Evolutionary conservation across 495 filamentous ascomycete species (phyloP).

Genomic region (Penicillium canescens): DNA sequence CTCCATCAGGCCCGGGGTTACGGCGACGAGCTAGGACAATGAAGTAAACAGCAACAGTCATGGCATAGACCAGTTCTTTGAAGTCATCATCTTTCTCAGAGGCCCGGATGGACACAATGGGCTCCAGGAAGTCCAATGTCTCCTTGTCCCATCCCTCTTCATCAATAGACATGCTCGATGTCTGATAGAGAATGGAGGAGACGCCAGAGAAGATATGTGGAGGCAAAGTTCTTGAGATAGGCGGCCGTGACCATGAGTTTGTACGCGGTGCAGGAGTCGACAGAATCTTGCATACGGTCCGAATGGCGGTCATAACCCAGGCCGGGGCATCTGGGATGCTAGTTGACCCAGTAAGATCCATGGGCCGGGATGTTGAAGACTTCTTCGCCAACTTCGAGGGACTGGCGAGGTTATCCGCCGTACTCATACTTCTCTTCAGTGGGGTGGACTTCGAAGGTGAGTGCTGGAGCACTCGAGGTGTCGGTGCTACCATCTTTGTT

Average conservation of each 20-base stretch:
- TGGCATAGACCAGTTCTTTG: conserved; percentile 41
- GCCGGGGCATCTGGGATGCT: conserved; percentile 53
- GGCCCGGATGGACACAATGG: conserved; percentile 30
- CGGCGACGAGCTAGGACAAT: conserved; percentile 52
- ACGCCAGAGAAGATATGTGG: conserved; percentile 68
- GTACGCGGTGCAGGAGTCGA: conserved; percentile 50
- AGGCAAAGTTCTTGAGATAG: conserved; percentile 47
- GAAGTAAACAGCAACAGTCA: conserved; percentile 69
- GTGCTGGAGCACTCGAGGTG: conserved; percentile 37
- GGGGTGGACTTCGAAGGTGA: conserved; percentile 45
- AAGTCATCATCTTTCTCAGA: conserved; percentile 38
- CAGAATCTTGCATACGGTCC: conserved; percentile 64
- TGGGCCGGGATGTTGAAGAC: conserved; percentile 8
- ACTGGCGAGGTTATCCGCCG: conserved; percentile 15
- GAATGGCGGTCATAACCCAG: conserved; percentile 68
- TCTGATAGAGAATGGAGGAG: conserved; percentile 51
- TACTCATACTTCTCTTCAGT: conserved; percentile 35
- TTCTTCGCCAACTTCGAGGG: conserved; percentile 28
- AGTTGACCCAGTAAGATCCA: conserved; percentile 26
- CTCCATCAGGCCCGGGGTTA: conserved; percentile 23
- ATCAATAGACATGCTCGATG: conserved; percentile 32
- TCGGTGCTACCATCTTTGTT: conserved; percentile 29
- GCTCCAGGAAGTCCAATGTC: conserved; percentile 37
- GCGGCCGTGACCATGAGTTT: conserved; percentile 45
- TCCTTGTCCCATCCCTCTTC: conserved; percentile 41